Conservation (phyloP, 352 stramenopile genomes). For the Pythium phragmitis region DNA sequence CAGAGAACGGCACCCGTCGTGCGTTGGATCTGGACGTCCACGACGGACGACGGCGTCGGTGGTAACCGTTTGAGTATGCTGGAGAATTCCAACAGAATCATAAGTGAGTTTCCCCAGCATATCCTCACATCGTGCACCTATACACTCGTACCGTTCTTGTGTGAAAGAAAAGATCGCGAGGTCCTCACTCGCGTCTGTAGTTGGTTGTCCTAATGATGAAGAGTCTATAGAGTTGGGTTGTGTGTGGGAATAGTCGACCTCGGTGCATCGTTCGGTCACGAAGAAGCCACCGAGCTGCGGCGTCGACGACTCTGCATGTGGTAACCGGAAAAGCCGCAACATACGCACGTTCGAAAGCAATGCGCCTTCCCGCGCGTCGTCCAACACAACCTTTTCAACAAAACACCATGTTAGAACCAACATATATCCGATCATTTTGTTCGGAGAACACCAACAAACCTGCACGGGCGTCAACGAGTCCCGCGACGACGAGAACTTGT, state of each 20-base stretch:
- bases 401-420: neutral
- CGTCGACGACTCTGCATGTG: neutral
- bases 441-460: constrained; percentile 84
- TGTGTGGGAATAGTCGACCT: constrained; percentile 30
- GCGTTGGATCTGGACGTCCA: constrained; percentile 68
- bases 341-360: constrained; percentile 52
- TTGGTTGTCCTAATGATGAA: neutral
- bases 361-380: constrained; percentile 42
- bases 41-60: constrained; percentile 56
- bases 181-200: constrained; percentile 33
- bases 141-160: constrained; percentile 37
- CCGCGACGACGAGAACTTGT: constrained; percentile 38
- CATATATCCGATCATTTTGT: neutral
- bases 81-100: neutral
- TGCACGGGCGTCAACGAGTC: constrained; percentile 73
- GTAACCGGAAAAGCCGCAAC: constrained; percentile 55
- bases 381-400: constrained; percentile 42
- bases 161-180: constrained; percentile 51
- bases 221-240: constrained; percentile 23
- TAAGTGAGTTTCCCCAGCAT: neutral
- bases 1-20: constrained; percentile 58
- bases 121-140: neutral
- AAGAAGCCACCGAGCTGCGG: constrained; percentile 40
- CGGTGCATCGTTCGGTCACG: constrained; percentile 45
- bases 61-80: constrained; percentile 52